A percentile compares a stretch with the other conserved stretches of the same genome.
Conservation (phyloP, 257 asterid species). For the Solanum piurae region DNA sequence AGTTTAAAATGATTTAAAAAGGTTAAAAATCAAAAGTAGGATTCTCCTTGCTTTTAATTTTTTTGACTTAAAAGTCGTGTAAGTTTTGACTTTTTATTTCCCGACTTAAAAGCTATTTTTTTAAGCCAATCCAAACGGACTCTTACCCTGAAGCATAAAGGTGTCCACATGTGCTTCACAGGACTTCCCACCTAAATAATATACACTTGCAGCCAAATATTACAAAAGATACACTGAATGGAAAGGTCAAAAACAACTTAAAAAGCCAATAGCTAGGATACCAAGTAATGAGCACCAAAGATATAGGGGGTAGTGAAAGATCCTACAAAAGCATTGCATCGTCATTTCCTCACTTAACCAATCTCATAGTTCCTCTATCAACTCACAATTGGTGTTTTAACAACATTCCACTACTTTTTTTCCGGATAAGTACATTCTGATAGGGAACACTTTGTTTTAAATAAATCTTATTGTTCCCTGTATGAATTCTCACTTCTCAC, state of each 20-base stretch:
- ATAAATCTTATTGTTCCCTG: background rate
- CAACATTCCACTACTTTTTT: background rate
- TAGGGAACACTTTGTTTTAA: background rate
- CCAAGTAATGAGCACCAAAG: background rate
- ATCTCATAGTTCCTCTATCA: background rate
- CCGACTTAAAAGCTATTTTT: background rate
- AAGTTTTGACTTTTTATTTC: background rate
- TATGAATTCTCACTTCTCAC: background rate
- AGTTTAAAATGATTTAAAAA: background rate
- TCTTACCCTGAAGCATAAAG: background rate
- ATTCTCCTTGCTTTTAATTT: background rate
- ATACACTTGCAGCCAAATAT: background rate
- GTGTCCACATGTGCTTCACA: background rate
- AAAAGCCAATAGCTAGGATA: background rate
- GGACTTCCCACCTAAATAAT: background rate
- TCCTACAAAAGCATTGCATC: background rate
- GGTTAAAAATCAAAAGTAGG: background rate
- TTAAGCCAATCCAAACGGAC: background rate
- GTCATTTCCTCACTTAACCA: background rate
- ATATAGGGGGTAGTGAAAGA: background rate
- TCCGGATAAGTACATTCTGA: background rate
- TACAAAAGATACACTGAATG: background rate
- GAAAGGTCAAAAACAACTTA: background rate
- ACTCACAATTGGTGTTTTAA: background rate
- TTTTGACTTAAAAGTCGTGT: background rate